Base-by-base conservation (phyloP, 805 yeast genomes). In the Huiozyma sinensis region DNA sequence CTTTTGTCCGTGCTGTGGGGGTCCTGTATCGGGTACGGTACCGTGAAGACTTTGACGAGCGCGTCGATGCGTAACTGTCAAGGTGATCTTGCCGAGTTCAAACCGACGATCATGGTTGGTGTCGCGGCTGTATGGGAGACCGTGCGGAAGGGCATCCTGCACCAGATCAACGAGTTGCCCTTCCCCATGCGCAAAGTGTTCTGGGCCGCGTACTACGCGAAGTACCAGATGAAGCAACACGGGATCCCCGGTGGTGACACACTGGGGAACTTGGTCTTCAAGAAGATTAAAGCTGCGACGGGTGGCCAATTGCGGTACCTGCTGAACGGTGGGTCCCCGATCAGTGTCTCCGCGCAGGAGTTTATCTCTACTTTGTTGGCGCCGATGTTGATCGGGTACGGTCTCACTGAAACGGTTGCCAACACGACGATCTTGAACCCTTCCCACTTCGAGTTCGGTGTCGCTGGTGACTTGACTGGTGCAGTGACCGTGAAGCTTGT, bases 121-220 rank as follows among this genome's bases (percentile, higher is more conserved):
- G 98, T 92, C 45, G 97, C 97, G 12, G 95, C 97, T 5, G 97
- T 92, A 43, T 92, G 96, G 95, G 98, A 92, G 71, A 74, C 83
- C 34, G 86, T 92, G 48, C 83, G 89, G 65, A 92, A 92, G 71
- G 98, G 98, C 47, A 83, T 92, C 47, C 48, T 86, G 46, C 76
- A 76, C 44, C 88, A 89, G 68, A 76, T 92, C 52, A 69, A 72
- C 52, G 74, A 77, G 56, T 71, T 72, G 56, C 83, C 95, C 12
- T 55, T 77, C 11, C 54, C 80, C 27, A 72, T 75, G 31, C 95
- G 87, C 67, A 83, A 77, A 62, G 58, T 90, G 38, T 92, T 92
- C 63, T 92, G 98, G 97, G 72, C 77, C 29, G 90, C 95, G 7
- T 87, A 70, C 67, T 73, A 75, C 57, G 76, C 92, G 44, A 92